phyloP scores from a whole-genome alignment of 2,329 filamentous ascomycete species.

The Purpureocillium takamizusanense region DNA sequence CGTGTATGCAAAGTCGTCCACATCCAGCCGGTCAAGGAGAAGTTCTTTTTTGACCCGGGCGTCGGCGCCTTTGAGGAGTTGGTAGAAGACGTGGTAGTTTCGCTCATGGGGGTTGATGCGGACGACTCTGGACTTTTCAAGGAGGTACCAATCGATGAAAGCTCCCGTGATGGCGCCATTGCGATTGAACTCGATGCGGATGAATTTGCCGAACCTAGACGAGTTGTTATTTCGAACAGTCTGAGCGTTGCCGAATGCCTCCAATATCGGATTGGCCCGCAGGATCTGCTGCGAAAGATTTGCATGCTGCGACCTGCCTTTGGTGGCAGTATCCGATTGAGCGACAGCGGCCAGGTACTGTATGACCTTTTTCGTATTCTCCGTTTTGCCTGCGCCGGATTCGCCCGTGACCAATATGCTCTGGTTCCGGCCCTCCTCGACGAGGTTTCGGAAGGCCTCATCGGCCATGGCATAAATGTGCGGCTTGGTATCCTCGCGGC shows the following conservation, averaged over 20 bases:
- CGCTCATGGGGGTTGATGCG: conserved; percentile 79
- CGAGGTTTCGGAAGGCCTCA: conserved; percentile 88
- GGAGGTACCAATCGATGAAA: conserved; percentile 96
- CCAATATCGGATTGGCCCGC: conserved; percentile 90
- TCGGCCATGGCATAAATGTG: conserved; percentile 98
- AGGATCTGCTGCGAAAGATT: conserved; percentile 95
- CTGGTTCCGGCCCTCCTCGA: conserved; percentile 92
- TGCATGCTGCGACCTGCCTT: conserved; percentile 56
- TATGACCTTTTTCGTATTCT: conserved; percentile 99
- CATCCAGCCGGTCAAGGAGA: conserved; percentile 62
- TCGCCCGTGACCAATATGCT: conserved; percentile 97
- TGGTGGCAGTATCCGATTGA: conserved; percentile 62
- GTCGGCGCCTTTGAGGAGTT: conserved; percentile 80
- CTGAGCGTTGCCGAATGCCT: conserved; percentile 96
- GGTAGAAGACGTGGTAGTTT: conserved; percentile 97
- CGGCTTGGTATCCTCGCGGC: conserved; percentile 86
- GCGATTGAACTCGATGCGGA: conserved; percentile 87
- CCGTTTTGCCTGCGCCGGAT: conserved; percentile 95
- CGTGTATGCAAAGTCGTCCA: conserved; percentile 88
- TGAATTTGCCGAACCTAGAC: conserved; percentile 97
- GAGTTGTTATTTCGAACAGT: conserved; percentile 98
- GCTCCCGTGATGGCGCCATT: conserved; percentile 87
- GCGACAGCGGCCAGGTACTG: conserved; percentile 96
- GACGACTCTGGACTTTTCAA: conserved; percentile 97
- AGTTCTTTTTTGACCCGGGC: conserved; percentile 64